These are phyloP conservation scores for Helotiales sp. DNA, from an alignment of 2,329 filamentous ascomycete genomes.

Conservation along the genomic window DNA sequence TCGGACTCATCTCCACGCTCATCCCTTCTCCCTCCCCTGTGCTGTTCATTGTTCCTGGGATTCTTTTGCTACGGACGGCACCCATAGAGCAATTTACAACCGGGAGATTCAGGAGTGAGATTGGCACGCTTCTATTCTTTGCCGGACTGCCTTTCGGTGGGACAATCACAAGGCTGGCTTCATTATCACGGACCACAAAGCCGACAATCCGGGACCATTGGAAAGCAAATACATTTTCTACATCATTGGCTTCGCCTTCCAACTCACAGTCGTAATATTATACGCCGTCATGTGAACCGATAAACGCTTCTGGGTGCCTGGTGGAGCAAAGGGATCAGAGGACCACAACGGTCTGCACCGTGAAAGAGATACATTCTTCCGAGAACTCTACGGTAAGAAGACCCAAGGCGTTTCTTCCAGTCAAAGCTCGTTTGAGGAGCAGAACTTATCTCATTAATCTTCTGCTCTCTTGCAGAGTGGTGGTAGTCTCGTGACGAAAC, in stretches of 20 bases:
- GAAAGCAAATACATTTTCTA: constrained; percentile 76
- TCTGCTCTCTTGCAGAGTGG: too few relatives aligned
- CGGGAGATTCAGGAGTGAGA: constrained; percentile 69
- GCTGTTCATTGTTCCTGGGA: constrained; percentile 64
- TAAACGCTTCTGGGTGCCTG: constrained; percentile 73
- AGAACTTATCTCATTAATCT: not conserved
- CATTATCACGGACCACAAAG: constrained; percentile 49
- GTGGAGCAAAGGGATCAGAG: constrained; percentile 65
- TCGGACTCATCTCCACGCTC: constrained; percentile 21
- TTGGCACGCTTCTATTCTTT: constrained; percentile 64
- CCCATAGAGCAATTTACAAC: constrained; percentile 64
- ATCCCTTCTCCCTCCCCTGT: constrained; percentile 61
- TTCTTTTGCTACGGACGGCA: constrained; percentile 49
- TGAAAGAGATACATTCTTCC: not conserved
- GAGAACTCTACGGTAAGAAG: constrained; percentile 16
- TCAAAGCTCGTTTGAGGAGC: not conserved
- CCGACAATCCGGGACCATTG: constrained; percentile 19
- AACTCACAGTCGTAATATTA: constrained; percentile 69
- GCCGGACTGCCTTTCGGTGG: too few relatives aligned
- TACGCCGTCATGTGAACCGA: constrained; percentile 76
- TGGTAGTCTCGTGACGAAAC: not conserved
- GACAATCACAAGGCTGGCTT: constrained; percentile 60
- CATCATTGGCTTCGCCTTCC: constrained; percentile 76
- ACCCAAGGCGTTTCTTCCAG: not conserved
- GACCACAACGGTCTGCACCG: constrained; percentile 41